Percentiles rank a stretch among this genome's conserved stretches.
Evolutionary conservation across 257 asterid species (phyloP).

Genomic region (Jaltomata sinuosa): DNA sequence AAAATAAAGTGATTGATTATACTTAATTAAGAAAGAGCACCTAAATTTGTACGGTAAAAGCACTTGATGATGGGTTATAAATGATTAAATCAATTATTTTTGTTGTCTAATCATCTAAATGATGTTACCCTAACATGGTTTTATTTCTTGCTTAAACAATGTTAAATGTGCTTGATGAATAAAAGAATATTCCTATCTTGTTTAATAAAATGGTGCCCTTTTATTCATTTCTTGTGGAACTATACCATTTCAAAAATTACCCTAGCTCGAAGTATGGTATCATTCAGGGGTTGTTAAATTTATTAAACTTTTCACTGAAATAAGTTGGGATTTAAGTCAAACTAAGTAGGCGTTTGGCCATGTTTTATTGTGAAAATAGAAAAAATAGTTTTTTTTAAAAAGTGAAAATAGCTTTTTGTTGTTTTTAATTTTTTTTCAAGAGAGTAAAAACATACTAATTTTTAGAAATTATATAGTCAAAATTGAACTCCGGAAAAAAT

Average conservation of each 20-base stretch:
- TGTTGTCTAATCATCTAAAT: not conserved
- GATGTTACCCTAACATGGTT: not conserved
- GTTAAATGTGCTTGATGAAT: not conserved
- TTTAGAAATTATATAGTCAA: no score
- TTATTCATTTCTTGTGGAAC: not conserved
- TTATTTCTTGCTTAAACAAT: not conserved
- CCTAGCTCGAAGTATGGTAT: not conserved
- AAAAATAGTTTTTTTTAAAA: no score
- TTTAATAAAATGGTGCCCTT: not conserved
- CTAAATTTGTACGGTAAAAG: not conserved
- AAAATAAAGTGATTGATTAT: not conserved
- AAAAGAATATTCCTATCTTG: not conserved
- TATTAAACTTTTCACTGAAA: not conserved
- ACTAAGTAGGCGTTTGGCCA: no score
- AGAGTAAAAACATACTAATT: no score
- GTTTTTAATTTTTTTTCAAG: no score
- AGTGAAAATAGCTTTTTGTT: no score
- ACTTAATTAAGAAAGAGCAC: not conserved
- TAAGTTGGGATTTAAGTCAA: not conserved
- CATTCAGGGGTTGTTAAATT: not conserved
- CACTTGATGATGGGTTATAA: not conserved
- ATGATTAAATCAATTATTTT: not conserved
- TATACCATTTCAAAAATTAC: not conserved
- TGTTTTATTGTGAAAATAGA: no score
- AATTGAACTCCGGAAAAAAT: no score